Percentiles rank a stretch among this genome's conserved stretches.
Evolutionary conservation across 352 stramenopile genomes (phyloP).

Genomic region (Phytophthora meadii): DNA sequence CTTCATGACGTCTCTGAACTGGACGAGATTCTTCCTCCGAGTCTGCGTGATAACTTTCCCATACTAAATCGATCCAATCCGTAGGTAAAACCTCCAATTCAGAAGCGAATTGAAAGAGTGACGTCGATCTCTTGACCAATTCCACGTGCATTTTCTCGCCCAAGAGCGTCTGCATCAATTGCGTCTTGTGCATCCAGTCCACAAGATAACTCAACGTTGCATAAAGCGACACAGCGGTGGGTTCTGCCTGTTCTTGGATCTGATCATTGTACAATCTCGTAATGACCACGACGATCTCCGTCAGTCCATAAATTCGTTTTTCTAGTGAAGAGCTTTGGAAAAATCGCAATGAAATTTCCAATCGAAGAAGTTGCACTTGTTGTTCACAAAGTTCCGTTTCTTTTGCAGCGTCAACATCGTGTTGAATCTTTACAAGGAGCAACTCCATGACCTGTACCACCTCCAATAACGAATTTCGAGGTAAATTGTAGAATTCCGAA

Average conservation of each 20-base stretch:
- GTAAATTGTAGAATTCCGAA: slow-evolving; percentile 41
- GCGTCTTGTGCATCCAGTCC: slow-evolving; percentile 58
- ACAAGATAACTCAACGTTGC: slow-evolving; percentile 41
- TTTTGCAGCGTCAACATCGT: slow-evolving; percentile 17
- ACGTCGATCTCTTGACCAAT: slow-evolving; percentile 64
- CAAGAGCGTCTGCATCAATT: slow-evolving; percentile 60
- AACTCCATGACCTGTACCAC: slow-evolving; percentile 68
- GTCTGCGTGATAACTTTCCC: slow-evolving; percentile 53
- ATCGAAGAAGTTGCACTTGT: slow-evolving; percentile 49
- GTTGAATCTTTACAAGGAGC: slow-evolving; percentile 44
- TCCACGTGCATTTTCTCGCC: slow-evolving; percentile 74
- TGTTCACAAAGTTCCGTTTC: slow-evolving; percentile 28
- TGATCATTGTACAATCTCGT: slow-evolving; percentile 52
- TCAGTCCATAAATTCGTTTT: slow-evolving; percentile 76
- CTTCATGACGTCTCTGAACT: slow-evolving; percentile 53
- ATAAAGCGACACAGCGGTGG: slow-evolving; percentile 32
- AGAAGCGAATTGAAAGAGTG: slow-evolving; percentile 68
- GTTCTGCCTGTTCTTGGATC: slow-evolving; percentile 40
- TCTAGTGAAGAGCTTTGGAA: slow-evolving; percentile 68
- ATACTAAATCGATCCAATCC: slow-evolving; percentile 61
- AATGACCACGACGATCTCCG: slow-evolving; percentile 62
- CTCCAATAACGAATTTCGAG: slow-evolving; percentile 63
- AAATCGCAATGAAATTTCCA: slow-evolving; percentile 63
- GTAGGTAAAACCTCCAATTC: slow-evolving; percentile 41
- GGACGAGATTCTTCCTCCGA: slow-evolving; percentile 6